Percentiles rank a stretch among this genome's conserved stretches.
These are phyloP conservation scores for Mycena latifolia DNA, from an alignment of 768 basidiomycete species.

Conservation along the genomic window DNA sequence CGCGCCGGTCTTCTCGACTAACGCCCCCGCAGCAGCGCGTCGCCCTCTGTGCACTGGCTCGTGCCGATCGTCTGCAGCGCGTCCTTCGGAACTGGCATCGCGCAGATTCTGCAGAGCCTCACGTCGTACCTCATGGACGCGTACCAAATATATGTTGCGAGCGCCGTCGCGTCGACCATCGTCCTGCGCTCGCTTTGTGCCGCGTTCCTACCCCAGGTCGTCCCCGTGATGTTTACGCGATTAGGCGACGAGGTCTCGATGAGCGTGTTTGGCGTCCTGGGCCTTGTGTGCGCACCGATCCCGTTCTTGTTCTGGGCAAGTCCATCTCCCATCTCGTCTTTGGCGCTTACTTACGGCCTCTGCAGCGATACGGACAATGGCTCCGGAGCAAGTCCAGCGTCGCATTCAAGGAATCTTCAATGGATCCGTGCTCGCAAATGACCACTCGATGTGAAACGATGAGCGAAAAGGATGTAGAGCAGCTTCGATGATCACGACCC, in stretches of 20 bases:
- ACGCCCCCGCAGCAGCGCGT: constrained; percentile 56
- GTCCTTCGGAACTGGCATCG: constrained; percentile 75
- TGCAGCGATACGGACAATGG: constrained; percentile 63
- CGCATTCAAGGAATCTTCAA: constrained; percentile 53
- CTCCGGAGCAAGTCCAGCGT: constrained; percentile 59
- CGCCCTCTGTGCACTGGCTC: constrained; percentile 70
- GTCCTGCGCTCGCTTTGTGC: constrained; percentile 74
- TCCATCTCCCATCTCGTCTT: constrained; percentile 15
- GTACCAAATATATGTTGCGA: constrained; percentile 75
- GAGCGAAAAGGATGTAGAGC: constrained; percentile 29
- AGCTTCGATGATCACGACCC: constrained; percentile 17
- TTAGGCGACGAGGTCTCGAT: constrained; percentile 69
- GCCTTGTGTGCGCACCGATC: constrained; percentile 65
- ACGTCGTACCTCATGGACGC: constrained; percentile 81
- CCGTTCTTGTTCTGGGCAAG: constrained; percentile 69
- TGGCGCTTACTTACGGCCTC: constrained; percentile 15
- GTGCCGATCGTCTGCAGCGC: constrained; percentile 74
- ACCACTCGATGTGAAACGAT: constrained; percentile 26
- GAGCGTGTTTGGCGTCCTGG: constrained; percentile 66
- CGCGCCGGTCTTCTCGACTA: constrained; percentile 4
- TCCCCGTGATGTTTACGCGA: constrained; percentile 61
- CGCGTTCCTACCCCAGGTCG: constrained; percentile 72
- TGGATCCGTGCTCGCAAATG: constrained; percentile 19
- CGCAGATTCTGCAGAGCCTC: constrained; percentile 75
- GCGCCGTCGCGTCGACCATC: constrained; percentile 77